A percentile compares a stretch with the other conserved stretches of the same genome.
phyloP scores from a whole-genome alignment of 75 land plant species.

The Azolla pinnata region DNA sequence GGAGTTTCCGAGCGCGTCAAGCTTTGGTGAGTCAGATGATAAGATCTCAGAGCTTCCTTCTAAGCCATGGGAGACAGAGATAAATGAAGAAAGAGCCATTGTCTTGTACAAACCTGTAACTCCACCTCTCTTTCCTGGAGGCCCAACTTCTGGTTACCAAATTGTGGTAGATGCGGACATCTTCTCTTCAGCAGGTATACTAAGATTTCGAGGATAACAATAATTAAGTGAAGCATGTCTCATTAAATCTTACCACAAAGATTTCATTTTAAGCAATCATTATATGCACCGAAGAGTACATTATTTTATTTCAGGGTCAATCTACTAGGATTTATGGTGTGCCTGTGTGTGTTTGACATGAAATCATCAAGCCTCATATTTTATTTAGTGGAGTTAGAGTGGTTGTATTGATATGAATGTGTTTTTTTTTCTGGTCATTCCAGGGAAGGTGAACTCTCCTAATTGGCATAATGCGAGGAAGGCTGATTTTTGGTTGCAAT shows the following conservation, averaged over 20 bases:
- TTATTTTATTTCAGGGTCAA: background rate
- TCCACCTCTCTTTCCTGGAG: constrained; percentile 32
- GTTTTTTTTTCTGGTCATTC: background rate
- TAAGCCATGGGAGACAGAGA: background rate
- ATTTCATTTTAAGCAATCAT: background rate
- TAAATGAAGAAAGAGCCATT: constrained; percentile 23
- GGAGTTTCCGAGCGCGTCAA: background rate
- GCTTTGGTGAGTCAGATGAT: constrained; percentile 59
- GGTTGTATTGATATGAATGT: background rate
- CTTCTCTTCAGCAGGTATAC: background rate
- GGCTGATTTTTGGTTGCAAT: background rate
- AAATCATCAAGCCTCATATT: background rate
- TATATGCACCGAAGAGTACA: background rate
- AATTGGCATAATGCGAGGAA: background rate
- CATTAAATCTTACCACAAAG: background rate
- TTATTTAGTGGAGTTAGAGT: background rate
- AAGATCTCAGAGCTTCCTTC: constrained; percentile 29
- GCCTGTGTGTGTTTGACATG: too few relatives aligned
- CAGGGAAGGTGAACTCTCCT: background rate
- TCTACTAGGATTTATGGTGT: too few relatives aligned
- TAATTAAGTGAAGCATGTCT: background rate
- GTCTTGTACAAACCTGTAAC: constrained; percentile 31
- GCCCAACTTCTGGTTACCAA: constrained; percentile 28
- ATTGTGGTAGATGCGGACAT: constrained; percentile 12
- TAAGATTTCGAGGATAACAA: too few relatives aligned